Percentiles rank a stretch among this genome's conserved stretches.
These are phyloP conservation scores for Echeveria elegans DNA, from an alignment of 164 flowering plant genomes.

Conservation along the genomic window DNA sequence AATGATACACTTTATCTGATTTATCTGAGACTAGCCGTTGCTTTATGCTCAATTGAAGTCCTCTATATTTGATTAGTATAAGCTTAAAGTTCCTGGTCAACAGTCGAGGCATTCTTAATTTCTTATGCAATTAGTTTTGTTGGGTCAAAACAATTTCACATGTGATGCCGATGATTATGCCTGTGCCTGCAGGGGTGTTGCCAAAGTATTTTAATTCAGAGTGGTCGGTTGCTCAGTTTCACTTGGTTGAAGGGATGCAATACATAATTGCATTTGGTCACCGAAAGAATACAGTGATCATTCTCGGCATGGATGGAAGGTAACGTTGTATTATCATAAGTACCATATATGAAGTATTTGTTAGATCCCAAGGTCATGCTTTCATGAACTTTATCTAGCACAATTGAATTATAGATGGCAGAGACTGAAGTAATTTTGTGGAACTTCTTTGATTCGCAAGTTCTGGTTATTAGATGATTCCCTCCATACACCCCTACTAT, in stretches of 20 bases:
- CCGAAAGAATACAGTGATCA: constrained; percentile 54
- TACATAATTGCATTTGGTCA: constrained; percentile 56
- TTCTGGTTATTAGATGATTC: background rate
- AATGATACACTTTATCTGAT: background rate
- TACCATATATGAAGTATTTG: background rate
- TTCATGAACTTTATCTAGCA: background rate
- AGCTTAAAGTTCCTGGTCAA: background rate
- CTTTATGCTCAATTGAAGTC: background rate
- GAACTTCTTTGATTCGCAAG: background rate
- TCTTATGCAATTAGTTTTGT: background rate
- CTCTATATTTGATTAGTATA: background rate
- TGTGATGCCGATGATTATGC: background rate
- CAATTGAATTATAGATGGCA: background rate
- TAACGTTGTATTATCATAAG: constrained; percentile 4
- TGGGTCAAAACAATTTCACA: background rate
- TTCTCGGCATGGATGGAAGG: constrained; percentile 70
- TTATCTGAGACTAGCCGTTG: background rate
- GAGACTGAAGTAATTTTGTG: background rate
- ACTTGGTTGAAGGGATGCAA: constrained; percentile 49
- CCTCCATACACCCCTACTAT: background rate
- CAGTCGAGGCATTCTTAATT: background rate
- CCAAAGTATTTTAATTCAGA: constrained; percentile 66
- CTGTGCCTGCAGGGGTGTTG: constrained; percentile 33
- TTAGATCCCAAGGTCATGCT: background rate
- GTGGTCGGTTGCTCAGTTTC: constrained; percentile 74